Conservation (phyloP, 306 rosid genomes). For the Rosa lucieae region DNA sequence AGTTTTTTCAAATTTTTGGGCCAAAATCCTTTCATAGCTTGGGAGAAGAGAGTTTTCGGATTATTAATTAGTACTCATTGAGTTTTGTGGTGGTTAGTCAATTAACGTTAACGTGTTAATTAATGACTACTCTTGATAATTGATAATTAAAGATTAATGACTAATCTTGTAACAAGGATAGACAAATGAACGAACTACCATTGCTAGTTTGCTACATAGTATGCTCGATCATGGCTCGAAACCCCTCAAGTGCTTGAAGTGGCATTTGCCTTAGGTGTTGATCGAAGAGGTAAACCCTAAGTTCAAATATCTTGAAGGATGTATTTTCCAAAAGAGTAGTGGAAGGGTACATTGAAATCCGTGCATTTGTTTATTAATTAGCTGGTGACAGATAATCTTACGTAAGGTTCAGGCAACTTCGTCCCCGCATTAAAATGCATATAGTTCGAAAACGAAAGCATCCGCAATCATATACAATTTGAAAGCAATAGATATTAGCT, state of each 20-base stretch:
- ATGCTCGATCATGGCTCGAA: too few species aligned
- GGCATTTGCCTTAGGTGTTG: background rate
- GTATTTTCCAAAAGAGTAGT: background rate
- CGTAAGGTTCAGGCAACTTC: slow-evolving; percentile 7
- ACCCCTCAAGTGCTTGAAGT: too few species aligned
- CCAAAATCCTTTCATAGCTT: too few species aligned
- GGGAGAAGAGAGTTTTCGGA: too few species aligned
- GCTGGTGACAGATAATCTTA: background rate
- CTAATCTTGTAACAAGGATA: background rate
- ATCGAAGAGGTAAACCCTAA: background rate
- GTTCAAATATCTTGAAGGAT: background rate
- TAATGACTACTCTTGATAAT: too few species aligned
- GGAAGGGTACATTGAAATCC: background rate
- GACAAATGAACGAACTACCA: too few species aligned
- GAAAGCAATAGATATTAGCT: background rate
- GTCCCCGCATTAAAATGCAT: background rate
- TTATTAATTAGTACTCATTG: too few species aligned
- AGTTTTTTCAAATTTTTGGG: too few species aligned
- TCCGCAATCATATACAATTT: background rate
- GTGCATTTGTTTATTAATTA: background rate
- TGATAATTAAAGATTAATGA: too few species aligned
- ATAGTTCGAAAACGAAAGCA: background rate
- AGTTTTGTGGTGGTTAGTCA: background rate
- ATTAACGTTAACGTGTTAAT: too few species aligned
- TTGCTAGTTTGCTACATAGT: too few species aligned